Conservation (phyloP, 106 monocot species). For the Allium fistulosum region DNA sequence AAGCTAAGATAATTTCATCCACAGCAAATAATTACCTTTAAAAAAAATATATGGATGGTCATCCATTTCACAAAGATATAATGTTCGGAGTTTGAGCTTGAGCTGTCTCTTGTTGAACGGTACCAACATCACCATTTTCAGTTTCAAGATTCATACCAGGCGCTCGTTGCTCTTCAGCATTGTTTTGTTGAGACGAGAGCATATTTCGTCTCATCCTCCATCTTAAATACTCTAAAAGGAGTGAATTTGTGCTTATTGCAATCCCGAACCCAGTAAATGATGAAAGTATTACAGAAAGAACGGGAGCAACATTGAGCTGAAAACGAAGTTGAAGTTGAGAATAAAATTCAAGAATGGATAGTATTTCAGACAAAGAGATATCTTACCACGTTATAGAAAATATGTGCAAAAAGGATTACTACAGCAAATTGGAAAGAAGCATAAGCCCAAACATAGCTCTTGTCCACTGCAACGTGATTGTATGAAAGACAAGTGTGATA, state of each 20-base stretch:
- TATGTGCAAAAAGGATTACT: conserved; percentile 89
- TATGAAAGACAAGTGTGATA: background rate
- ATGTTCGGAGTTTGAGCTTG: too few species aligned
- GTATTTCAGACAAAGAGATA: background rate
- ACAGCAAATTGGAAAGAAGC: conserved; percentile 93
- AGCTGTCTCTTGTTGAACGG: too few species aligned
- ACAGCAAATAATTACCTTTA: too few species aligned
- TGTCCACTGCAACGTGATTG: conserved; percentile 46
- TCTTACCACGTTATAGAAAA: conserved; percentile 83
- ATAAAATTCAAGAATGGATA: too few species aligned
- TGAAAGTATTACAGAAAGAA: conserved; percentile 77
- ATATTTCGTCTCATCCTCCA: conserved; percentile 60
- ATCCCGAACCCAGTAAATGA: conserved; percentile 93
- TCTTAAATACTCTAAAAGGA: conserved; percentile 67
- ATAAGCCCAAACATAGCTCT: conserved; percentile 81
- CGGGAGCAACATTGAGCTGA: conserved; percentile 59
- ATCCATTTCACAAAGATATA: too few species aligned
- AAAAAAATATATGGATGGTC: too few species aligned
- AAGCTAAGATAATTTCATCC: too few species aligned
- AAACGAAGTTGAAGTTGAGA: background rate
- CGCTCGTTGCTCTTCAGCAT: conserved; percentile 16
- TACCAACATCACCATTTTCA: background rate
- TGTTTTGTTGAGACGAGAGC: conserved; percentile 21
- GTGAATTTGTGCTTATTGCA: conserved; percentile 65
- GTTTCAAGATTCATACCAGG: conserved; percentile 5